Evolutionary conservation across 2,329 filamentous ascomycete species (phyloP).

Genomic region (Dryadomyces quercivorus): DNA sequence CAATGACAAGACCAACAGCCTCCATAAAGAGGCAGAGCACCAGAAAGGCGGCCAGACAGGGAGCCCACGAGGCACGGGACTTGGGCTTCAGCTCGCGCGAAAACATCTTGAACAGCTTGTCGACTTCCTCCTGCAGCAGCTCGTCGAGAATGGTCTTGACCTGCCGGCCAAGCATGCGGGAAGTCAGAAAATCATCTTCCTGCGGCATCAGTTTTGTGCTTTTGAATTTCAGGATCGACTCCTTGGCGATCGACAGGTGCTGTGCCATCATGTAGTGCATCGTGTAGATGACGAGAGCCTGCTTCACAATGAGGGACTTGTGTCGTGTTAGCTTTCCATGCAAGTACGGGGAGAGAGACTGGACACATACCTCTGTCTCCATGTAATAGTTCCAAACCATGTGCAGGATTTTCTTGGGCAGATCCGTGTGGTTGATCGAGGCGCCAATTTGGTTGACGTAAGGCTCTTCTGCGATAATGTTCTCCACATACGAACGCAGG

Average conservation of each 20-base stretch:
- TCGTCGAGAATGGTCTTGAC: conserved; percentile 46
- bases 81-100: conserved; percentile 41
- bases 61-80: conserved; percentile 40
- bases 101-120: conserved; percentile 39
- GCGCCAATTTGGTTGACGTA: conserved; percentile 40
- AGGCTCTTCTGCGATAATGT: conserved; percentile 31
- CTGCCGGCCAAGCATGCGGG: conserved; percentile 43
- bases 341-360: not conserved
- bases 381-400: conserved; percentile 36
- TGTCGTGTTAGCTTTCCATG: not conserved
- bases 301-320: conserved; percentile 36
- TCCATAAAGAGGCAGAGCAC: conserved; percentile 49
- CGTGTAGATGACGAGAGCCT: conserved; percentile 40
- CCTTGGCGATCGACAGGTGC: conserved; percentile 37
- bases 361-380: conserved; percentile 27
- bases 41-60: conserved; percentile 43
- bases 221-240: conserved; percentile 28
- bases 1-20: conserved; percentile 38
- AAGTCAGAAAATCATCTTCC: conserved; percentile 32
- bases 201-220: conserved; percentile 30
- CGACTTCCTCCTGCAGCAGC: conserved; percentile 37
- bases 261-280: conserved; percentile 46
- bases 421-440: conserved; percentile 24
- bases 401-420: conserved; percentile 33
- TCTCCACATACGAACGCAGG: conserved; percentile 34